A percentile compares a stretch with the other conserved stretches of the same genome.
Evolutionary conservation across 2,329 filamentous ascomycete species (phyloP).

Genomic region (Botrytis fragariae): DNA sequence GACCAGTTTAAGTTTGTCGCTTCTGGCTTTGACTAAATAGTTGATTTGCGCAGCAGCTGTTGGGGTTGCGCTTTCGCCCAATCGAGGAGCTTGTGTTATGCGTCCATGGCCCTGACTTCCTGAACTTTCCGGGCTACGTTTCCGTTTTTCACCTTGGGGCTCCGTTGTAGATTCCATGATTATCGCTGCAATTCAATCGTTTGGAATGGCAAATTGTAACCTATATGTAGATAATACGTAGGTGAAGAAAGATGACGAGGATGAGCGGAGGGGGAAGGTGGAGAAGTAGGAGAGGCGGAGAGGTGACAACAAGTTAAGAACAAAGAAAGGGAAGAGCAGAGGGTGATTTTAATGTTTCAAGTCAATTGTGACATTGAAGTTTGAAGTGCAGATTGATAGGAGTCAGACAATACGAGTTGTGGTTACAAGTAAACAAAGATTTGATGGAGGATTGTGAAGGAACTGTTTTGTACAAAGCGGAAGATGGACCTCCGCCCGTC

Average conservation of each 20-base stretch:
- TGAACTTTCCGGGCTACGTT: conserved; percentile 30
- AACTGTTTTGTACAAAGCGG: conserved; percentile 1
- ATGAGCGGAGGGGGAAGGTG: conserved; percentile 4
- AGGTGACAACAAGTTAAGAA: background rate
- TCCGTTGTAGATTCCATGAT: background rate
- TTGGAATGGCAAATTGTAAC: background rate
- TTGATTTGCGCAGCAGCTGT: conserved; percentile 46
- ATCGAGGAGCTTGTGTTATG: conserved; percentile 27
- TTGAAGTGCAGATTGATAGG: background rate
- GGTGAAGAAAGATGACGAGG: background rate
- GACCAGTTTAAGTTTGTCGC: conserved; percentile 50
- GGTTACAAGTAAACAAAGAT: background rate
- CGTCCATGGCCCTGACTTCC: conserved; percentile 34
- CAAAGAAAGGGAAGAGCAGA: background rate
- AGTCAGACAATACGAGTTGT: background rate
- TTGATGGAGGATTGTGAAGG: background rate
- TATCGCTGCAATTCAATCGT: background rate
- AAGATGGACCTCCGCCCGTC: background rate
- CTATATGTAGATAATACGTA: background rate
- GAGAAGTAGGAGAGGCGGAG: conserved; percentile 14
- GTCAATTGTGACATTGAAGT: background rate
- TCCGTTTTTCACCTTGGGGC: conserved; percentile 29
- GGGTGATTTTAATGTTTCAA: background rate
- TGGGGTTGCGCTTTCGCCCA: conserved; percentile 9
- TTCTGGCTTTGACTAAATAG: conserved; percentile 49